Conservation (phyloP, 2,329 filamentous ascomycete genomes). For the Sclerotinia glacialis region DNA sequence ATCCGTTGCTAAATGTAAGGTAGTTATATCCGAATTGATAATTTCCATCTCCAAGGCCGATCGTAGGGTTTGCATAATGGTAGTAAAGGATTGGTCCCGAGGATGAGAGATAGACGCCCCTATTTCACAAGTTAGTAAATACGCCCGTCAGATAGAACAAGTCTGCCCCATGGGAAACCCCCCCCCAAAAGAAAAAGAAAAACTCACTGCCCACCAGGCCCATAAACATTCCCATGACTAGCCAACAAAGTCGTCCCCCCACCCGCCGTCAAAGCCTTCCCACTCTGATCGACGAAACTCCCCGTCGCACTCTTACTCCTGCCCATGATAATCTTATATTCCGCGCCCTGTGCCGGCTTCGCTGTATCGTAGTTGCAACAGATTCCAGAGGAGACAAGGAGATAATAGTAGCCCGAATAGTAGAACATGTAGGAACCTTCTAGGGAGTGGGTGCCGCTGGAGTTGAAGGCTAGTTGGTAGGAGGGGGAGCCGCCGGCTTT, state of each 20-base stretch:
- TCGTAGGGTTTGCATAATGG: slow-evolving; percentile 55
- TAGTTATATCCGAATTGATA: slow-evolving; percentile 47
- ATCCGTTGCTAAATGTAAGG: slow-evolving; percentile 44
- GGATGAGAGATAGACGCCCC: slow-evolving; percentile 17
- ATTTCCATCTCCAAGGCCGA: slow-evolving; percentile 49
- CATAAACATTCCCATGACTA: slow-evolving; percentile 60
- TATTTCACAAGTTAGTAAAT: slow-evolving; percentile 34
- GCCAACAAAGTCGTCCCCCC: slow-evolving; percentile 61
- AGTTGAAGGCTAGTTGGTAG: slow-evolving; percentile 53
- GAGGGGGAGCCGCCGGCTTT: slow-evolving; percentile 37
- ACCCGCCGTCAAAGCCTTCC: slow-evolving; percentile 51
- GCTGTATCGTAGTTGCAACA: slow-evolving; percentile 62
- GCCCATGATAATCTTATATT: slow-evolving; percentile 38
- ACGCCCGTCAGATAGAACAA: no score
- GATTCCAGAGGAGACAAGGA: slow-evolving; percentile 60
- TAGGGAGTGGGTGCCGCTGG: slow-evolving; percentile 49
- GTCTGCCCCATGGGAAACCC: no score
- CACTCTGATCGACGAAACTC: slow-evolving; percentile 55
- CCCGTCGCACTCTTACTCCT: slow-evolving; percentile 64
- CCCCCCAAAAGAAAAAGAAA: not conserved
- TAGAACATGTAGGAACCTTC: slow-evolving; percentile 58
- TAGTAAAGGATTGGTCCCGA: slow-evolving; percentile 49
- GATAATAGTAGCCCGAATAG: slow-evolving; percentile 56
- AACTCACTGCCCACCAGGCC: slow-evolving; percentile 57
- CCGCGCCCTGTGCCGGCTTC: slow-evolving; percentile 41